phyloP scores from a whole-genome alignment of 176 grass and related monocot genomes.

The Oryza australiensis region DNA sequence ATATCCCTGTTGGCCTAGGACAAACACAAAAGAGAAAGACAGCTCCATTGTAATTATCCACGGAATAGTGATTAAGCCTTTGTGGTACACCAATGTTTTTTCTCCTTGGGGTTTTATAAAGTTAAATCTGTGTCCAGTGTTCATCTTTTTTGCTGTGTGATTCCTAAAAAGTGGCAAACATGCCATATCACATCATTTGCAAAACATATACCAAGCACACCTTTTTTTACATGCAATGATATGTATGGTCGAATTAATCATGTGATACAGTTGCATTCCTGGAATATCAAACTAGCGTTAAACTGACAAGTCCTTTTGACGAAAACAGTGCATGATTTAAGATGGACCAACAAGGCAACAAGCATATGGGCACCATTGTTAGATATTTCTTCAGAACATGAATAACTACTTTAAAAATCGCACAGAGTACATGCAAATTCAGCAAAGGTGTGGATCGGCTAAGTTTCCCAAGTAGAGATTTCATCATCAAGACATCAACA shows the following conservation, averaged over 20 bases:
- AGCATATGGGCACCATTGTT: not conserved
- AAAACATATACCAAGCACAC: not conserved
- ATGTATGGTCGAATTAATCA: not conserved
- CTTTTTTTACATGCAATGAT: conserved; percentile 3
- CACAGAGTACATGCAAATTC: not conserved
- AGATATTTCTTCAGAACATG: not conserved
- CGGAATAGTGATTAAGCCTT: not conserved
- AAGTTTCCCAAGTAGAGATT: not conserved
- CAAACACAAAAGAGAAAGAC: not conserved
- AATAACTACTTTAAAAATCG: not conserved
- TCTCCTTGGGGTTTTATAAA: not conserved
- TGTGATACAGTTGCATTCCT: conserved; percentile 2
- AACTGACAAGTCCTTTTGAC: conserved; percentile 1
- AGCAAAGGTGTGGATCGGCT: not conserved
- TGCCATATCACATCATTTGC: not conserved
- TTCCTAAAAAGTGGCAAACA: not conserved
- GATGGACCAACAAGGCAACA: not conserved
- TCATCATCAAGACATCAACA: not conserved
- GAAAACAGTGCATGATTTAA: conserved; percentile 20
- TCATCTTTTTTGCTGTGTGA: not conserved
- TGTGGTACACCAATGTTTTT: not conserved
- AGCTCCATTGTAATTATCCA: not conserved
- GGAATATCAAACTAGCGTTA: conserved; percentile 13
- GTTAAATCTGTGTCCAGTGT: not conserved
- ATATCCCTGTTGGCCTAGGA: not conserved